These are phyloP conservation scores for Misopates orontium DNA, from an alignment of 257 asterid species.

Conservation along the genomic window DNA sequence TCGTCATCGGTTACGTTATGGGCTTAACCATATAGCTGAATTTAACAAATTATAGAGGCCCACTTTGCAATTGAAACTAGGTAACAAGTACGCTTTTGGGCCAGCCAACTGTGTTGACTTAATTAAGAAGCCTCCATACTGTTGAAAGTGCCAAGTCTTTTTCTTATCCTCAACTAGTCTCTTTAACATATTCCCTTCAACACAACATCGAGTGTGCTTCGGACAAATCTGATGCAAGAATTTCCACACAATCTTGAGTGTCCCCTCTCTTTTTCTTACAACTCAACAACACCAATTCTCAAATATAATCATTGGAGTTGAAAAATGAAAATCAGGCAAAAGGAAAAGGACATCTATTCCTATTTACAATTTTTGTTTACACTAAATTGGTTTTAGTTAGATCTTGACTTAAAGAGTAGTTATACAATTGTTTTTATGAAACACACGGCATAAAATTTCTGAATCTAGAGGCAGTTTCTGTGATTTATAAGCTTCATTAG, in stretches of 20 bases:
- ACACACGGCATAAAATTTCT: too few species aligned
- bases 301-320: neutral
- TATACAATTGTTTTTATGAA: too few species aligned
- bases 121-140: conserved; percentile 37
- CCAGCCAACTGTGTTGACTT: conserved; percentile 31
- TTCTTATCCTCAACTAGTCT: conserved; percentile 27
- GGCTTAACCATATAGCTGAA: neutral
- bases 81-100: neutral
- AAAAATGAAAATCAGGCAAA: too few species aligned
- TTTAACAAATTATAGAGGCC: conserved; percentile 22
- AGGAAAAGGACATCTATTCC: too few species aligned
- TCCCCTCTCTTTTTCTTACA: neutral
- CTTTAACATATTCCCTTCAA: conserved; percentile 29
- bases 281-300: neutral
- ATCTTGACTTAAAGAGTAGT: too few species aligned
- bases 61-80: conserved; percentile 23
- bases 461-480: too few species aligned
- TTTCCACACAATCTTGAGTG: conserved; percentile 8
- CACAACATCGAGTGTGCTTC: conserved; percentile 7
- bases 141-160: conserved; percentile 46
- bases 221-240: conserved; percentile 19
- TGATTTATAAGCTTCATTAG: too few species aligned
- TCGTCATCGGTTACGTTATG: conserved; percentile 15
- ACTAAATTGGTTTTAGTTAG: too few species aligned
- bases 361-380: too few species aligned